These are phyloP conservation scores for Botrytis tulipae DNA, from an alignment of 2,329 filamentous ascomycete genomes.

Conservation along the genomic window DNA sequence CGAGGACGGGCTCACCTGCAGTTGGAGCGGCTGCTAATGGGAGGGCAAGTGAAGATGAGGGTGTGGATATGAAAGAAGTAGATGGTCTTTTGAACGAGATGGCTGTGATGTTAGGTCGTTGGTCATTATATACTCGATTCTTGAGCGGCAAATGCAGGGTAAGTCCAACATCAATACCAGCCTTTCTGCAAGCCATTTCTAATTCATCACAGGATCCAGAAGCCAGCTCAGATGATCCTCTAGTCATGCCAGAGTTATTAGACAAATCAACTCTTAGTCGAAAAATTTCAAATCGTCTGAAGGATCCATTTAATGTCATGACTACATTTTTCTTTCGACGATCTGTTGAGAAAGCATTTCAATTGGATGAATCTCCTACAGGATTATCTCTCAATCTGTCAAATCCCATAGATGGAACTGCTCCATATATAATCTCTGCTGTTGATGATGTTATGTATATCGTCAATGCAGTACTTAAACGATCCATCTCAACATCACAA, in stretches of 20 bases:
- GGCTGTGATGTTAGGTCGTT: slow-evolving; percentile 86
- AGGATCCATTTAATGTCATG: slow-evolving; percentile 84
- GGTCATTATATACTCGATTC: slow-evolving; percentile 90
- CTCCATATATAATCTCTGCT: slow-evolving; percentile 89
- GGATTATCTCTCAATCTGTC: slow-evolving; percentile 75
- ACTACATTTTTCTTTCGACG: slow-evolving; percentile 95
- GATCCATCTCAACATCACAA: slow-evolving; percentile 83
- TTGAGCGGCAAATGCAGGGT: slow-evolving; percentile 82
- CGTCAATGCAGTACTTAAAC: slow-evolving; percentile 85
- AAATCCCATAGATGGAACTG: slow-evolving; percentile 69
- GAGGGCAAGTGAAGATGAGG: slow-evolving; percentile 78
- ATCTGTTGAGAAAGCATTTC: slow-evolving; percentile 96
- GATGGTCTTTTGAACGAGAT: slow-evolving; percentile 85
- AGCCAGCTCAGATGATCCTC: slow-evolving; percentile 51
- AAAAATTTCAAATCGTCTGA: slow-evolving; percentile 74
- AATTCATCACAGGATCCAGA: slow-evolving; percentile 49
- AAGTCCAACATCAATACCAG: slow-evolving; percentile 40
- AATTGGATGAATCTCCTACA: slow-evolving; percentile 83
- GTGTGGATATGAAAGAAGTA: slow-evolving; percentile 95
- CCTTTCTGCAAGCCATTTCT: slow-evolving; percentile 35
- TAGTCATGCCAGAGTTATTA: slow-evolving; percentile 72
- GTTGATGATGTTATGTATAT: slow-evolving; percentile 99
- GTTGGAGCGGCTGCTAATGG: slow-evolving; percentile 51
- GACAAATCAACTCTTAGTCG: slow-evolving; percentile 74
- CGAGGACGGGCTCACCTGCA: slow-evolving; percentile 75